A percentile compares a stretch with the other conserved stretches of the same genome.
Conservation (phyloP, 2,329 filamentous ascomycete species). For the Dothiorella sarmentorum region DNA sequence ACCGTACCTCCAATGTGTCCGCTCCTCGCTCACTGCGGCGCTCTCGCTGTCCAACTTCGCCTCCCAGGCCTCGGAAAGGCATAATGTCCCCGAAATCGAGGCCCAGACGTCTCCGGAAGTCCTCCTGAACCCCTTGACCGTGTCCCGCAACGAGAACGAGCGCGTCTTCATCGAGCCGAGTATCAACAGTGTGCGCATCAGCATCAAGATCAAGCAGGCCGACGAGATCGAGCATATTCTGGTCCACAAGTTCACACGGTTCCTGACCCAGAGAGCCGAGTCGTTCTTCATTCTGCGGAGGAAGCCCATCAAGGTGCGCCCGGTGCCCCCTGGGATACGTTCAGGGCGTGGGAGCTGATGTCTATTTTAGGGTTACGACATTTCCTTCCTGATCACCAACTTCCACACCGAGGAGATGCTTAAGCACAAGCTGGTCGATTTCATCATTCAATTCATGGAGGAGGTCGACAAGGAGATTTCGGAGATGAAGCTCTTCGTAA, state of each 20-base stretch:
- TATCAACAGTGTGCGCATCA: conserved; percentile 94
- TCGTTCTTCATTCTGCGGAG: conserved; percentile 94
- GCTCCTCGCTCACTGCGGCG: conserved; percentile 88
- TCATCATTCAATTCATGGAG: conserved; percentile 99
- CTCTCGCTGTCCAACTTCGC: conserved; percentile 96
- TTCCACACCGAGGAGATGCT: conserved; percentile 98
- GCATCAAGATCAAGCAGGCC: conserved; percentile 98
- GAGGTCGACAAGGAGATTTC: conserved; percentile 99
- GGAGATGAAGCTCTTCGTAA: conserved; percentile 99
- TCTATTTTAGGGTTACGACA: conserved; percentile 82
- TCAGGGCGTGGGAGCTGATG: conserved; percentile 19
- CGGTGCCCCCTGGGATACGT: neutral
- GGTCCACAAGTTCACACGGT: conserved; percentile 97
- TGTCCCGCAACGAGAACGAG: conserved; percentile 96
- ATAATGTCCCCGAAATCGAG: conserved; percentile 98
- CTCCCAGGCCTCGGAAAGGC: conserved; percentile 90
- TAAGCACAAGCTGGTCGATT: conserved; percentile 98
- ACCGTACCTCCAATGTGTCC: conserved; percentile 93
- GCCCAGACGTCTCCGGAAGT: conserved; percentile 90
- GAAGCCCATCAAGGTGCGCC: conserved; percentile 83
- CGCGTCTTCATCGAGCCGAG: conserved; percentile 92
- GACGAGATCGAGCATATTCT: conserved; percentile 98
- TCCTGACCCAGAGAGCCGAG: conserved; percentile 93
- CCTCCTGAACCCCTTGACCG: conserved; percentile 81
- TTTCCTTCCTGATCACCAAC: conserved; percentile 97